Evolutionary conservation across 1,139 yeast species (phyloP).

Genomic region (Geotrichum carabidarum): DNA sequence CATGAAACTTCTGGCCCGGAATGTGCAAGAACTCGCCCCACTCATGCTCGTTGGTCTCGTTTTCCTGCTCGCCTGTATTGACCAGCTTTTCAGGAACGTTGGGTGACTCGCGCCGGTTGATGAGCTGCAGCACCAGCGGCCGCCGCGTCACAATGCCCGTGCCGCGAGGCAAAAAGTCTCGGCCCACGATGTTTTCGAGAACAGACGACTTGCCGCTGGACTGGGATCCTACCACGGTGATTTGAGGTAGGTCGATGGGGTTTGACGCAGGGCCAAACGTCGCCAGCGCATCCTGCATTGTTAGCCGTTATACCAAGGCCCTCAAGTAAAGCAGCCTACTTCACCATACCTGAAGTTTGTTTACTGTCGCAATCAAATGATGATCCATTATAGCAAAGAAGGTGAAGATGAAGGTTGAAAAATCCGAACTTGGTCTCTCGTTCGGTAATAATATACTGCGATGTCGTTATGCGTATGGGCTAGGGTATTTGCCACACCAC

Average conservation of each 20-base stretch:
- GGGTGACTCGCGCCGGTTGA: constrained; percentile 53
- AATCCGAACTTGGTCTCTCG: background rate
- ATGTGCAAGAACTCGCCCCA: constrained; percentile 98
- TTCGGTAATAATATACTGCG: too few species aligned
- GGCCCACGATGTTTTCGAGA: constrained; percentile 86
- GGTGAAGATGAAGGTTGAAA: background rate
- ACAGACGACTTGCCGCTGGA: constrained; percentile 92
- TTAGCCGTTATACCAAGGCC: background rate
- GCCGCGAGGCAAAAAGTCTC: constrained; percentile 92
- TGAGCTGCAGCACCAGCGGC: constrained; percentile 76
- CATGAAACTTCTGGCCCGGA: constrained; percentile 81
- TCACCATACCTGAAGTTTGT: constrained; percentile 50
- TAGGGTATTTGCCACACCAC: background rate
- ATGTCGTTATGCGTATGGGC: background rate
- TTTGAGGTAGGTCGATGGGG: constrained; percentile 77
- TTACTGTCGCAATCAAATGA: constrained; percentile 80
- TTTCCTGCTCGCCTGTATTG: constrained; percentile 5
- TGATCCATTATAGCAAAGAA: constrained; percentile 63
- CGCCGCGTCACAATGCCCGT: constrained; percentile 94
- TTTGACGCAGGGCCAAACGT: constrained; percentile 65
- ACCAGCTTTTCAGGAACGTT: background rate
- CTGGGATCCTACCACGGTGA: constrained; percentile 94
- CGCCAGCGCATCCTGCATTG: constrained; percentile 64
- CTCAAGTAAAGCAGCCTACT: constrained; percentile 16
- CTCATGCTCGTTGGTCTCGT: constrained; percentile 44